Base-by-base conservation (phyloP, 768 basidiomycete genomes). In the Butyriboletus loyo region DNA sequence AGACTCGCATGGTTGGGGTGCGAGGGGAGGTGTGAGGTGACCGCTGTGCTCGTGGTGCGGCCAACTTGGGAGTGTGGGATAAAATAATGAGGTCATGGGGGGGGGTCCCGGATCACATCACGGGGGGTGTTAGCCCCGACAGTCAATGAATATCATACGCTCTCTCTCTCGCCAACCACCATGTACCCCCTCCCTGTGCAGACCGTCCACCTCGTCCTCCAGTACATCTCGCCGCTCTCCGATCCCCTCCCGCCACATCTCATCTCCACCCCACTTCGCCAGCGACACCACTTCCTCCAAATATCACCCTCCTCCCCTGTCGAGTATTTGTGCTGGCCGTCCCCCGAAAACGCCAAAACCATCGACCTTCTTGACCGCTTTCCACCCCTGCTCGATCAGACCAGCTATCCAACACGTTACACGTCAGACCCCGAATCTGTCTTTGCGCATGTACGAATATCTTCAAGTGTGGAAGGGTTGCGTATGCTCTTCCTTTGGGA, bases 401-500 rank as follows among this genome's bases (percentile, higher is more conserved):
- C 70, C 44, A 46, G 48, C 49, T 75, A 68, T 46, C 59, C 66
- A 37, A 66, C 68, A 10, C 64, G 69, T 34, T 77, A 77, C 55
- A 68, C 75, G 1, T 73, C 71, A 27, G 84, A 87, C 63, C 60
- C 68, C 13, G 82, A 86, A 37, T 71, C 76, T 36, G 58, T 77
- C 25, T 77, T 75, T 62, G 85, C 86, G 17, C 84, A 87, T 67
- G 81, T 73, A 50, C 69, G 74, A 60, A 70, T 83, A 72, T 72
- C 74, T 52, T 57, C 71, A 9, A 48, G 52, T 19, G 49, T 54
- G 25, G 58, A 69, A 36, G 75, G 69, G 2, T 69, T 87, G 55
- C 78, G 86, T 55, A 73, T 90, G 43, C 71, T 89, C 57, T 88
- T 91, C 65, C 81, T 79, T 32, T 88, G 85, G 84, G 80, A 87